Evolutionary conservation across 371 early-diverging fungal species (phyloP).

Genomic region (Enteropsectra breve): DNA sequence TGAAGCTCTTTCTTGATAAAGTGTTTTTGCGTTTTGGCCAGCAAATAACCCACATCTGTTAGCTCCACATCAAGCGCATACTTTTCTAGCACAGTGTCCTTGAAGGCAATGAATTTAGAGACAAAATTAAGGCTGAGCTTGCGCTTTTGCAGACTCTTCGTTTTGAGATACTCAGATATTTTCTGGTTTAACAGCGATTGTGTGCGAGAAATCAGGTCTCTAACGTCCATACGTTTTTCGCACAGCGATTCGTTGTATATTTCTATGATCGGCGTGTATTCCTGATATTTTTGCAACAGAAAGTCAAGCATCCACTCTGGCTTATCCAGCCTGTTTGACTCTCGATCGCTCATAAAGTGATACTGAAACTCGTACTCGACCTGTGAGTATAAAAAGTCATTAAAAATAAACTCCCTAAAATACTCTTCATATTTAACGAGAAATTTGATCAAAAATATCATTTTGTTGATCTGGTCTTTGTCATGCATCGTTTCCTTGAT

Average conservation of each 20-base stretch:
- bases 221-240: not conserved
- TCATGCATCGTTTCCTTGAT: constrained; percentile 17
- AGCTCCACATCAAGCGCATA: constrained; percentile 21
- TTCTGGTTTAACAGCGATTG: constrained; percentile 41
- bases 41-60: not conserved
- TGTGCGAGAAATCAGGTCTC: constrained; percentile 22
- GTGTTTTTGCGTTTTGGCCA: constrained; percentile 4
- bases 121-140: constrained; percentile 51
- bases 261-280: constrained; percentile 23
- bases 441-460: constrained; percentile 46
- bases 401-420: constrained; percentile 34
- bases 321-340: constrained; percentile 60
- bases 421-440: constrained; percentile 34
- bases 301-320: constrained; percentile 60
- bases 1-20: constrained; percentile 18
- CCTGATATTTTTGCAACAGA: constrained; percentile 35
- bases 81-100: constrained; percentile 16
- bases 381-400: constrained; percentile 25
- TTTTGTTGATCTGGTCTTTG: constrained; percentile 33
- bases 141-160: constrained; percentile 49
- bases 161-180: constrained; percentile 42
- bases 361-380: constrained; percentile 42
- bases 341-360: constrained; percentile 58
- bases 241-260: constrained; percentile 19
- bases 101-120: constrained; percentile 32